These are phyloP conservation scores for Rhynchosporium agropyri DNA, from an alignment of 2,329 filamentous ascomycete genomes.

Conservation along the genomic window DNA sequence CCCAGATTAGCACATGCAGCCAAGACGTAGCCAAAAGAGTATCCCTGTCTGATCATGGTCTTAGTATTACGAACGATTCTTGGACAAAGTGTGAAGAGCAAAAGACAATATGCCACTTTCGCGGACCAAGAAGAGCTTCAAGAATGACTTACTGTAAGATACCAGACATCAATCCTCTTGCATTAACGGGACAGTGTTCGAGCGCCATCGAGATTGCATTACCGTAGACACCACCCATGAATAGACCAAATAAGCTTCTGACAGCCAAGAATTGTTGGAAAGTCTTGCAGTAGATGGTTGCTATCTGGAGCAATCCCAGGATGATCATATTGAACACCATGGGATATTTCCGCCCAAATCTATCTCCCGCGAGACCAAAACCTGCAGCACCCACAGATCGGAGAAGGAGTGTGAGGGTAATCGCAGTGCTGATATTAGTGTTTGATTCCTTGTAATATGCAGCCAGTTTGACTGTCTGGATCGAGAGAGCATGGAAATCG, in stretches of 20 bases:
- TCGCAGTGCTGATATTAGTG: slow-evolving; percentile 48
- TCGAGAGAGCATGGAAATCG: slow-evolving; percentile 78
- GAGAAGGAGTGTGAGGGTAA: slow-evolving; percentile 59
- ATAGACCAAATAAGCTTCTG: slow-evolving; percentile 70
- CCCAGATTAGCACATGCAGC: slow-evolving; percentile 64
- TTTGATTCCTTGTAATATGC: slow-evolving; percentile 62
- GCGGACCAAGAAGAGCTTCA: too few species aligned
- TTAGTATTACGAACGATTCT: too few species aligned
- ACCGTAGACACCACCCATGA: slow-evolving; percentile 80
- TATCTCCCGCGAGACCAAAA: slow-evolving; percentile 77
- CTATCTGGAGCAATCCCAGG: slow-evolving; percentile 68
- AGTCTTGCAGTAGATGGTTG: slow-evolving; percentile 33
- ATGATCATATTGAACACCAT: slow-evolving; percentile 81
- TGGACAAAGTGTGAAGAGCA: too few species aligned
- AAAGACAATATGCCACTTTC: too few species aligned
- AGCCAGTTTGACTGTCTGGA: slow-evolving; percentile 73
- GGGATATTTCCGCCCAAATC: slow-evolving; percentile 79
- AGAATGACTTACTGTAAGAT: slow-evolving; percentile 27
- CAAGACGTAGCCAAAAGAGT: slow-evolving; percentile 37
- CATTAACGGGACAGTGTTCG: slow-evolving; percentile 52
- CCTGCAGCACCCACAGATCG: slow-evolving; percentile 72
- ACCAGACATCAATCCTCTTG: slow-evolving; percentile 37
- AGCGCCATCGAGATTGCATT: slow-evolving; percentile 75
- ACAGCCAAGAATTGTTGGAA: slow-evolving; percentile 65
- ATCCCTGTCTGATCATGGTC: slow-evolving; percentile 25